phyloP scores from a whole-genome alignment of 179 eudicot species.

The Spinacia oleracea region DNA sequence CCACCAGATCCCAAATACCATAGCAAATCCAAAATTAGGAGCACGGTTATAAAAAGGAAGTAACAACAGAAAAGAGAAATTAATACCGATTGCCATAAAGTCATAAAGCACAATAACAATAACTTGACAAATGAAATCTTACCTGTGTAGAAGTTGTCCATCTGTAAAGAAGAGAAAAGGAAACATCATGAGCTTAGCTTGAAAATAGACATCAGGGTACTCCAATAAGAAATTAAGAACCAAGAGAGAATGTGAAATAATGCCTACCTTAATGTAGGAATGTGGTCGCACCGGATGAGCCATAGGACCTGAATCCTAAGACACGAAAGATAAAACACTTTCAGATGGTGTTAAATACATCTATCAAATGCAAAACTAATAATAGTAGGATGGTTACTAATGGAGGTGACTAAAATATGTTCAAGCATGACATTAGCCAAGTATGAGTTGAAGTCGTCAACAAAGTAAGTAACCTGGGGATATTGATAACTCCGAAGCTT shows the following conservation, averaged over 20 bases:
- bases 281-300: constrained; percentile 99
- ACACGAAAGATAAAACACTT: constrained; percentile 19
- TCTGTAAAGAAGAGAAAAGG: constrained; percentile 44
- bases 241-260: constrained; percentile 3
- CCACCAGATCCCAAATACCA: constrained; percentile 15
- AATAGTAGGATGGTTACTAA: not conserved
- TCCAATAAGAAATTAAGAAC: not conserved
- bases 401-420: not conserved
- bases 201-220: constrained; percentile 2
- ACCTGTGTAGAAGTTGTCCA: constrained; percentile 99
- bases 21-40: constrained; percentile 23
- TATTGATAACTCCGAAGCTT: constrained; percentile 80
- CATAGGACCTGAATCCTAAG: constrained; percentile 99
- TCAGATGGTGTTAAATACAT: not conserved
- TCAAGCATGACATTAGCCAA: not conserved
- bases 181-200: constrained; percentile 15
- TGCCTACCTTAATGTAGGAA: constrained; percentile 83
- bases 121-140: constrained; percentile 24
- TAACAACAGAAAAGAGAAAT: constrained; percentile 15
- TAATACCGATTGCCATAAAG: not conserved
- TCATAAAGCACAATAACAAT: not conserved
- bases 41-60: not conserved
- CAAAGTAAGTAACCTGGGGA: constrained; percentile 66
- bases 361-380: not conserved
- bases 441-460: not conserved